These are phyloP conservation scores for Verticillium albo-atrum DNA, from an alignment of 2,329 filamentous ascomycete species.

Conservation along the genomic window DNA sequence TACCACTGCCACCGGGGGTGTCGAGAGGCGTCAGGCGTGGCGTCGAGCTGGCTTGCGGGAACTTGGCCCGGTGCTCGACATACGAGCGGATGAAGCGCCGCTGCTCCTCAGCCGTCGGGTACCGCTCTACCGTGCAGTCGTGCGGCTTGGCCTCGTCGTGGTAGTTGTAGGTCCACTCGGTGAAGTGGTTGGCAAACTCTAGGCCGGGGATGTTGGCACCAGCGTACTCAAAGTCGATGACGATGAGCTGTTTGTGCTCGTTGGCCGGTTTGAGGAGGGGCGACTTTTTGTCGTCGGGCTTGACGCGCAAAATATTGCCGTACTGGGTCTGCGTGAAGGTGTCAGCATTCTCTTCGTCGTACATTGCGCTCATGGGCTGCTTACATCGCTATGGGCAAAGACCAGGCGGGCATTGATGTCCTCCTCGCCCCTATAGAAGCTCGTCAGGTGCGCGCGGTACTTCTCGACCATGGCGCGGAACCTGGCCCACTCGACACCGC, in stretches of 20 bases:
- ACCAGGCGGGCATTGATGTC: slow-evolving; percentile 72
- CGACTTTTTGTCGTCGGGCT: slow-evolving; percentile 67
- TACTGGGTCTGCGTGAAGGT: slow-evolving; percentile 78
- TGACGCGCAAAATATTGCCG: slow-evolving; percentile 83
- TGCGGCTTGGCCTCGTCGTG: slow-evolving; percentile 65
- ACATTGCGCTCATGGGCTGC: too few relatives aligned
- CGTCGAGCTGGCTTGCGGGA: slow-evolving; percentile 49
- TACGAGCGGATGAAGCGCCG: slow-evolving; percentile 82
- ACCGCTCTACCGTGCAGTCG: slow-evolving; percentile 63
- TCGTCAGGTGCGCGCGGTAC: slow-evolving; percentile 71
- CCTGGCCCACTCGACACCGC: slow-evolving; percentile 74
- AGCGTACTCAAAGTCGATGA: slow-evolving; percentile 98
- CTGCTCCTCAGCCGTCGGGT: slow-evolving; percentile 79
- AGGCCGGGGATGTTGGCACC: slow-evolving; percentile 80
- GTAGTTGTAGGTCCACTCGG: slow-evolving; percentile 98
- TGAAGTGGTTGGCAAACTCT: slow-evolving; percentile 97
- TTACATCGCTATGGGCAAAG: slow-evolving; percentile 96
- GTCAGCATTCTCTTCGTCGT: too few relatives aligned
- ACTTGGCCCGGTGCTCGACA: slow-evolving; percentile 72
- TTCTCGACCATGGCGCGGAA: slow-evolving; percentile 73
- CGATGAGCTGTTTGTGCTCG: slow-evolving; percentile 90
- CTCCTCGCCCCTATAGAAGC: slow-evolving; percentile 62
- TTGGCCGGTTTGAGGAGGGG: slow-evolving; percentile 86
- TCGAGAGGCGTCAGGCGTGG: slow-evolving; percentile 42
- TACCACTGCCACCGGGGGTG: slow-evolving; percentile 16